Conservation (phyloP, 306 rosid species). For the Medicago ruthenica region DNA sequence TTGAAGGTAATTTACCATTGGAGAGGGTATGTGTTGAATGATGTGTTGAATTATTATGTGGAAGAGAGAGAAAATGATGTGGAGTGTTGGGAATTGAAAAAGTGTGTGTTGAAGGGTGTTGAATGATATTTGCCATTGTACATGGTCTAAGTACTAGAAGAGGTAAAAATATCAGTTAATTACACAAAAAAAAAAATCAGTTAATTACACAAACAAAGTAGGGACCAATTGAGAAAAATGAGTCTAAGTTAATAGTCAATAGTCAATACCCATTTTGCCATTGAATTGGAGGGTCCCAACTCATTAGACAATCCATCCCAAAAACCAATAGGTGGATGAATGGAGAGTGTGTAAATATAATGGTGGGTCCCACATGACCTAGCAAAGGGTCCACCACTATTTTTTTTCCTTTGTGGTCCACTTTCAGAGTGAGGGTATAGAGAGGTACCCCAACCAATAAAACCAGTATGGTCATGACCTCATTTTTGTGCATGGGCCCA, state of each 20-base stretch:
- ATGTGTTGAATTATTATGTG: no score
- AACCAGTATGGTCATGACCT: conserved; percentile 25
- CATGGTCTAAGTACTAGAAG: conserved; percentile 3
- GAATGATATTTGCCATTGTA: no score
- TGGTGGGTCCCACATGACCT: conserved; percentile 48
- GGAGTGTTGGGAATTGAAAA: no score
- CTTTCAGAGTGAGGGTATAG: conserved; percentile 1
- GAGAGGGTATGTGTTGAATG: no score
- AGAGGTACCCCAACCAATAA: conserved; percentile 24
- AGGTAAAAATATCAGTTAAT: not conserved
- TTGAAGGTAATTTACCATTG: no score
- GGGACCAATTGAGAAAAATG: conserved; percentile 40
- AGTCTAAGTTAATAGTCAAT: conserved; percentile 15
- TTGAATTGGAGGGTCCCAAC: conserved; percentile 39
- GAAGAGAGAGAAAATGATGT: no score
- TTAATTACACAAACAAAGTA: conserved; percentile 14
- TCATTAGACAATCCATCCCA: not conserved
- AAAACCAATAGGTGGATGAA: conserved; percentile 5
- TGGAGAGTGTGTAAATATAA: conserved; percentile 21
- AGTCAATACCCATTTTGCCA: conserved; percentile 36
- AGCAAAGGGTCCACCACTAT: conserved; percentile 41
- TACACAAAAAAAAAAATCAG: no score
- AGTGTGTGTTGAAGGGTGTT: no score
- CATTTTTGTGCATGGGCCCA: conserved; percentile 14
- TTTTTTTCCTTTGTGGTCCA: conserved; percentile 44